These are phyloP conservation scores for Neofusicoccum ribis DNA, from an alignment of 2,329 filamentous ascomycete genomes.

Conservation along the genomic window DNA sequence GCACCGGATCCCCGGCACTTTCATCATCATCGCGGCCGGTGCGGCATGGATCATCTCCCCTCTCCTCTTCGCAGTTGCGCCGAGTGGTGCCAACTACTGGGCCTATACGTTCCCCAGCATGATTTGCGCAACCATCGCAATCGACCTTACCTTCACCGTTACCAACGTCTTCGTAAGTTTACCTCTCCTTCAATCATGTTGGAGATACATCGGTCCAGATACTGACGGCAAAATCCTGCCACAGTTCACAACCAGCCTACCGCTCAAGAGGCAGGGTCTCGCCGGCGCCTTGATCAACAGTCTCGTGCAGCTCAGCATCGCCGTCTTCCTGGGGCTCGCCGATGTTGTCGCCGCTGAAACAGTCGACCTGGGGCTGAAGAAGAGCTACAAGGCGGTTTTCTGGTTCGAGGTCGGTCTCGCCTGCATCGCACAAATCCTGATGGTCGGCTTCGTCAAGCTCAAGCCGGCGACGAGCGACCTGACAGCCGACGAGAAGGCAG, in stretches of 20 bases:
- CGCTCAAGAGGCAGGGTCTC: conserved; percentile 66
- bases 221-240: not conserved
- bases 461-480: conserved; percentile 20
- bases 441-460: conserved; percentile 21
- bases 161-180: conserved; percentile 62
- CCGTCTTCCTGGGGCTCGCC: conserved; percentile 68
- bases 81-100: conserved; percentile 64
- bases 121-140: conserved; percentile 68
- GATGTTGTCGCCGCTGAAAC: conserved; percentile 61
- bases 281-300: conserved; percentile 72
- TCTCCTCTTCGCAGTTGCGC: conserved; percentile 66
- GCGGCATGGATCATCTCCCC: conserved; percentile 59
- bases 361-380: conserved; percentile 41
- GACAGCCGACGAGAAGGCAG: conserved; percentile 20
- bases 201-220: not conserved
- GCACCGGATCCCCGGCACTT: conserved; percentile 63
- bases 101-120: conserved; percentile 71
- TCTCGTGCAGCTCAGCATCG: conserved; percentile 70
- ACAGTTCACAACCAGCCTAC: conserved; percentile 65
- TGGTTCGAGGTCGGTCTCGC: conserved; percentile 60
- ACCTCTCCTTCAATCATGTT: too few species aligned
- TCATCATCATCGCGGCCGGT: conserved; percentile 63
- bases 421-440: conserved; percentile 7
- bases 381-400: conserved; percentile 66
- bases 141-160: conserved; percentile 75